phyloP scores from a whole-genome alignment of 352 stramenopile genomes.

The Pseudoperonospora humuli region DNA sequence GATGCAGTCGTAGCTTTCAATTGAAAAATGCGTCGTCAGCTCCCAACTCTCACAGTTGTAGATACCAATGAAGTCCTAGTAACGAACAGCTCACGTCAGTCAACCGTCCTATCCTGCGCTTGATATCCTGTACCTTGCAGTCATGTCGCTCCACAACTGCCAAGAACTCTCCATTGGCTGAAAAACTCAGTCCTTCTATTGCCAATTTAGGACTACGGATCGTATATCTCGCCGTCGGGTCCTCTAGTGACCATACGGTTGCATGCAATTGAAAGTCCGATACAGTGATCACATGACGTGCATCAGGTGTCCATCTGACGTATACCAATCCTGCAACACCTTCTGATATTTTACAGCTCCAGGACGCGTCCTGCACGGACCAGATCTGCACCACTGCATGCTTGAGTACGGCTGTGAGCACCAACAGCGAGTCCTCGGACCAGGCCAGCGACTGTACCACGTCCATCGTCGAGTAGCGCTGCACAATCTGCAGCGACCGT shows the following conservation, averaged over 20 bases:
- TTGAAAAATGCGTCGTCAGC: constrained; percentile 51
- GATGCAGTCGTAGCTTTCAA: constrained; percentile 77
- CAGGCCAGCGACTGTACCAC: constrained; percentile 47
- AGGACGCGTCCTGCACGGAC: constrained; percentile 57
- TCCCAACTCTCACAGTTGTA: constrained; percentile 76
- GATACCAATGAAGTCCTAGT: constrained; percentile 63
- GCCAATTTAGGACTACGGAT: constrained; percentile 66
- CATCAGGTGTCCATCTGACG: constrained; percentile 47
- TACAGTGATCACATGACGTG: constrained; percentile 65
- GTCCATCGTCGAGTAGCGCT: constrained; percentile 53
- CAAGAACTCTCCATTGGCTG: constrained; percentile 41
- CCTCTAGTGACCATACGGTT: constrained; percentile 71
- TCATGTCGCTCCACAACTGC: constrained; percentile 66
- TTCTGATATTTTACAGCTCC: constrained; percentile 68
- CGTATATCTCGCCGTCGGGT: constrained; percentile 42
- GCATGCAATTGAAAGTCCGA: constrained; percentile 82
- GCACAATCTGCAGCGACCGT: constrained; percentile 45
- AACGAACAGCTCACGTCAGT: neutral
- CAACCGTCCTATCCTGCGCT: neutral
- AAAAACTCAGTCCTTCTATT: constrained; percentile 61
- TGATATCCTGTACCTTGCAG: constrained; percentile 44
- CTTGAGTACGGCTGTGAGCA: constrained; percentile 59
- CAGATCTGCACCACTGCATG: constrained; percentile 62
- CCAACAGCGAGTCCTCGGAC: constrained; percentile 60
- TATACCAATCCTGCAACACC: constrained; percentile 54